phyloP scores from a whole-genome alignment of 2,329 filamentous ascomycete species.

The Fusarium heterosporum region DNA sequence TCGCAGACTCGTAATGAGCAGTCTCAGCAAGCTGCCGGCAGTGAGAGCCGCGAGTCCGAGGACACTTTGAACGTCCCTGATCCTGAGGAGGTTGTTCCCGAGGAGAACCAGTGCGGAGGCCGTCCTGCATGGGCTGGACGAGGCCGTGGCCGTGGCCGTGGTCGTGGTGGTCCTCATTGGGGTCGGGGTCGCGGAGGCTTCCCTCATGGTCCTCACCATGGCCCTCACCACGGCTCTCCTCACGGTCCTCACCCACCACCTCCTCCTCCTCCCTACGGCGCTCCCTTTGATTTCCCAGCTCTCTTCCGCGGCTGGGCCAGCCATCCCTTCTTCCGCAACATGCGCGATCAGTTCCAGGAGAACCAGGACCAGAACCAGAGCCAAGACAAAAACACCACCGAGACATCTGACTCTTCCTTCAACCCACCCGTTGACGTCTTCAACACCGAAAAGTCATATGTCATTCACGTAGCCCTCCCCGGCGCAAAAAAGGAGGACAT shows the following conservation, averaged over 20 bases:
- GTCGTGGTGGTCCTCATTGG: constrained; percentile 37
- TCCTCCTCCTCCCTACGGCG: constrained; percentile 19
- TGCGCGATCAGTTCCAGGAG: constrained; percentile 53
- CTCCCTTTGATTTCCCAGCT: constrained; percentile 54
- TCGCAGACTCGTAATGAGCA: constrained; percentile 29
- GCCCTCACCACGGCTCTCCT: constrained; percentile 42
- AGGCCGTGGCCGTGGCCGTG: constrained; percentile 39
- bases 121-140: constrained; percentile 40
- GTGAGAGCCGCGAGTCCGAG: constrained; percentile 52
- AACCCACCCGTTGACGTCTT: constrained; percentile 80
- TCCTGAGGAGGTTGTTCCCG: constrained; percentile 50
- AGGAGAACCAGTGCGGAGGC: constrained; percentile 47
- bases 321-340: constrained; percentile 58
- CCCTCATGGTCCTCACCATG: constrained; percentile 27
- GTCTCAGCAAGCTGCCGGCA: constrained; percentile 41
- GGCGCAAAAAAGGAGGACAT: constrained; percentile 84
- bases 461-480: constrained; percentile 81
- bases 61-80: constrained; percentile 51
- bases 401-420: constrained; percentile 70
- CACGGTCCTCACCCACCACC: constrained; percentile 40
- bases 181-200: constrained; percentile 42
- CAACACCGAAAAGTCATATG: constrained; percentile 71
- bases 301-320: constrained; percentile 55
- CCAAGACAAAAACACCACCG: constrained; percentile 35
- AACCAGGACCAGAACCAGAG: constrained; percentile 27